Conservation (phyloP, 2,329 filamentous ascomycete species). For the Madurella mycetomatis region DNA sequence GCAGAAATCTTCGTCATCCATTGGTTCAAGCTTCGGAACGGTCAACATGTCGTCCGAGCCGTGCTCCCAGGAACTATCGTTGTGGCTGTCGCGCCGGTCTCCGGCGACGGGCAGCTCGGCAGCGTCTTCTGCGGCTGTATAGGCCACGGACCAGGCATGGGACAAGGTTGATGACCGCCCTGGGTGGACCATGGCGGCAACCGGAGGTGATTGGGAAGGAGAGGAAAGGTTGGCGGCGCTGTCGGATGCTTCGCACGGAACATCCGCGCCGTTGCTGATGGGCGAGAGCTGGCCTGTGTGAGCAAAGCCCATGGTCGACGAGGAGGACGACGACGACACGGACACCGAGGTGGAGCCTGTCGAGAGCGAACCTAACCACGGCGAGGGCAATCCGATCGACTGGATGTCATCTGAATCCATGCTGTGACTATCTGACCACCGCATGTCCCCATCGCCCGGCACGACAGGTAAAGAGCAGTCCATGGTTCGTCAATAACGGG, state of each 20-base stretch:
- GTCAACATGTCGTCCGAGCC: conserved; percentile 42
- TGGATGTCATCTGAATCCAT: conserved; percentile 42
- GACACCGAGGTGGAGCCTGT: conserved; percentile 31
- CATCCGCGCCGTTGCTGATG: conserved; percentile 47
- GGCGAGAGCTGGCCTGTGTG: conserved; percentile 50
- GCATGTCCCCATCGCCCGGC: conserved; percentile 39
- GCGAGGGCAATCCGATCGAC: conserved; percentile 32
- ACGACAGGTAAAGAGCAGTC: conserved; percentile 40
- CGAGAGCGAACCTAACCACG: conserved; percentile 33
- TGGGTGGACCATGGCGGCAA: conserved; percentile 42
- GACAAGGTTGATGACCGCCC: conserved; percentile 45
- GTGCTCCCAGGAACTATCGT: conserved; percentile 45
- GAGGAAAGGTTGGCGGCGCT: conserved; percentile 26
- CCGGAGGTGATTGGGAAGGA: conserved; percentile 36
- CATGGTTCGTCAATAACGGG: conserved; percentile 45
- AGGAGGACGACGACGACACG: conserved; percentile 22
- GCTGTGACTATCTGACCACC: conserved; percentile 44
- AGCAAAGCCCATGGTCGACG: conserved; percentile 24
- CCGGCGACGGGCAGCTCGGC: conserved; percentile 30
- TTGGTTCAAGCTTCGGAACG: conserved; percentile 53
- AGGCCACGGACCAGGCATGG: conserved; percentile 42
- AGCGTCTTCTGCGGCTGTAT: conserved; percentile 29
- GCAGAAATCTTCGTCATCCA: conserved; percentile 52
- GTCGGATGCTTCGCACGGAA: conserved; percentile 23
- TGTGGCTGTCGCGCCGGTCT: conserved; percentile 12